Base-by-base conservation (phyloP, 768 basidiomycete species). In the Boletus rubescentipes region DNA sequence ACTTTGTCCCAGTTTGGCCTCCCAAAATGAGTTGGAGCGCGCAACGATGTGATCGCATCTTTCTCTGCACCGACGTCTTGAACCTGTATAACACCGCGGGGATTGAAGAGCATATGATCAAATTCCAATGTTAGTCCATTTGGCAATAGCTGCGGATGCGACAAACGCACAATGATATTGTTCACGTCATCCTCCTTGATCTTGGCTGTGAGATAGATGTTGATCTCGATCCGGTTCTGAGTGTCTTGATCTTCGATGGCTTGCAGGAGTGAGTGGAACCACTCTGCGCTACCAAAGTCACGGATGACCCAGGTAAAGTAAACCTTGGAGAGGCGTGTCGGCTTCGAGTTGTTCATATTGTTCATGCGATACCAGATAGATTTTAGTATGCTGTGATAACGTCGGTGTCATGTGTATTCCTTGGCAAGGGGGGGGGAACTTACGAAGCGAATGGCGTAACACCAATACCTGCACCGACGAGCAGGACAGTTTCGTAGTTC, bases 341-440 rank as follows among this genome's bases (percentile, higher is more conserved):
- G 82, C 69, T 85, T 86, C 21, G 80, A 81, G 58, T 77, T 73
- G 64, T 87, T 82, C 64, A 93, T 79, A 73, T 87, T 87, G 74
- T 94, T 96, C 89, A 95, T 89, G 53, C 93, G 88, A 75, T 97
- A 98, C 93, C 93, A 95, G 64, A 95, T 91, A 14, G 89, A 87
- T 71, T 95, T 92, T 50, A 92, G 73, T 61, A 91, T 92, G 46
- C 88, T 89, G 58, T 18, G n/a, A 54, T 16, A 47, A 45, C 43
- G 51, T 60, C 20, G 48, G 23, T 35, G 38, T 48, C 43, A 44
- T 39, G 29, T 26, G 26, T 20, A 31, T 41, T 37, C 53, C 51
- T 32, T 34, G 12, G 20, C 39, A 43, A 49, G 23, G 32, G 39
- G 32, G 39, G 12, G 0, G 20, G 44, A 55, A 68, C 91, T 78